These are phyloP conservation scores for Bipolaris cookei DNA, from an alignment of 2,329 filamentous ascomycete species.

Conservation along the genomic window DNA sequence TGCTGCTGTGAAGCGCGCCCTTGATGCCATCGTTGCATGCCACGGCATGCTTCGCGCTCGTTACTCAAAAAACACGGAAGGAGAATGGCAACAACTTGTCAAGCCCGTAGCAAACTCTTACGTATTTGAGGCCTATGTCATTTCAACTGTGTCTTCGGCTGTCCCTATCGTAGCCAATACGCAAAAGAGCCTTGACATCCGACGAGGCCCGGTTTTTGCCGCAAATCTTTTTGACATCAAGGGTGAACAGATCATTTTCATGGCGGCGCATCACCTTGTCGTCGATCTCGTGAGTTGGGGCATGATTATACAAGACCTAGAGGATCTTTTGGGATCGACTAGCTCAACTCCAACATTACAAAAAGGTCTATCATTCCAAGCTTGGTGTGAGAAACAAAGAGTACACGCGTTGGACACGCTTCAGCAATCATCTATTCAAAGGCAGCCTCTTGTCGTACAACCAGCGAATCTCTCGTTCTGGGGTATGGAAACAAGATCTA, in stretches of 20 bases:
- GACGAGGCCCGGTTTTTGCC: slow-evolving; percentile 39
- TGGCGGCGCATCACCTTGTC: slow-evolving; percentile 43
- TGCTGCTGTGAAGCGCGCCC: slow-evolving; percentile 28
- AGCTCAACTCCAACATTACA: slow-evolving; percentile 16
- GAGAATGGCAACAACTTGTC: slow-evolving; percentile 35
- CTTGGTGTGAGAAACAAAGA: slow-evolving; percentile 38
- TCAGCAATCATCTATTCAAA: slow-evolving; percentile 17
- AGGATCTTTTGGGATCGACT: slow-evolving; percentile 35
- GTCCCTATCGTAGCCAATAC: slow-evolving; percentile 26
- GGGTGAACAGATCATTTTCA: slow-evolving; percentile 36
- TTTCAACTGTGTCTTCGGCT: slow-evolving; percentile 12
- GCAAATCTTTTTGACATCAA: slow-evolving; percentile 31
- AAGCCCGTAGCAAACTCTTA: slow-evolving; percentile 24
- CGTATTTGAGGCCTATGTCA: slow-evolving; percentile 25
- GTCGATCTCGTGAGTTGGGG: slow-evolving; percentile 45
- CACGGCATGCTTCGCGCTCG: slow-evolving; percentile 47
- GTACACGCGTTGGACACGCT: slow-evolving; percentile 21
- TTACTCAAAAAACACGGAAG: slow-evolving; percentile 23
- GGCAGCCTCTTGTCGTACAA: slow-evolving; percentile 19
- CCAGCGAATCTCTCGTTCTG: slow-evolving; percentile 38
- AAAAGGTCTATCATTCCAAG: slow-evolving; percentile 38
- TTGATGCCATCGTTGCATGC: slow-evolving; percentile 33
- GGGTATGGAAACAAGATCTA: slow-evolving; percentile 37
- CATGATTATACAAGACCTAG: slow-evolving; percentile 41
- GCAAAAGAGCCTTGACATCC: slow-evolving; percentile 39